Evolutionary conservation across 768 basidiomycete species (phyloP).

Genomic region (Lentinula boryana): DNA sequence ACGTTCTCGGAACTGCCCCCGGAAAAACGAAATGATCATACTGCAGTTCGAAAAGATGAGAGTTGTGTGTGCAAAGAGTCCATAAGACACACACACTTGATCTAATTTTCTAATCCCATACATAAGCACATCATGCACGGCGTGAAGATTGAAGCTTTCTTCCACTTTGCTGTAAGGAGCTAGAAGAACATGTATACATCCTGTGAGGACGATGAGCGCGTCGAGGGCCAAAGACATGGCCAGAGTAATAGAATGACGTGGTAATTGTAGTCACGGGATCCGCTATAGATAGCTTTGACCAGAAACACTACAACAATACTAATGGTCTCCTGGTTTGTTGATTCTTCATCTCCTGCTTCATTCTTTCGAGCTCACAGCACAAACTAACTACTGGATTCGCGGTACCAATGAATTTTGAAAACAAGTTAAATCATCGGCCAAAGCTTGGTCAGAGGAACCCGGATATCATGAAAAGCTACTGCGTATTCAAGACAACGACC

Average conservation of each 20-base stretch:
- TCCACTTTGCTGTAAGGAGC: slow-evolving; percentile 96
- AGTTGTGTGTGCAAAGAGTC: not conserved
- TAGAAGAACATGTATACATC: slow-evolving; percentile 65
- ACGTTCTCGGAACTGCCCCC: slow-evolving; percentile 86
- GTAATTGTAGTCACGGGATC: not conserved
- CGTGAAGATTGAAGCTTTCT: slow-evolving; percentile 94
- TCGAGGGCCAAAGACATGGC: slow-evolving; percentile 40
- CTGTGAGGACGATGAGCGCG: slow-evolving; percentile 38
- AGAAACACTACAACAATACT: not conserved
- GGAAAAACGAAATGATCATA: slow-evolving; percentile 90
- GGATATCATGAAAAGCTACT: too few species aligned
- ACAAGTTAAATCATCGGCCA: too few species aligned
- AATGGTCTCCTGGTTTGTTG: not conserved
- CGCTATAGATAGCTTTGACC: not conserved
- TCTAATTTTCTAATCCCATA: slow-evolving; percentile 53
- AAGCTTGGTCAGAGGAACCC: too few species aligned
- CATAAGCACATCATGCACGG: slow-evolving; percentile 79
- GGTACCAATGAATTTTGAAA: too few species aligned
- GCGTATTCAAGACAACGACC: too few species aligned
- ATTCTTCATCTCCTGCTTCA: not conserved
- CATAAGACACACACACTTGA: slow-evolving; percentile 36
- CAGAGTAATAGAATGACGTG: not conserved
- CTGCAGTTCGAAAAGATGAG: slow-evolving; percentile 30
- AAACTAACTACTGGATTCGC: too few species aligned
- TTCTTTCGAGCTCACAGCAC: too few species aligned